Percentiles rank a stretch among this genome's conserved stretches.
These are phyloP conservation scores for Agrocybe praecox DNA, from an alignment of 768 basidiomycete species.

Conservation along the genomic window DNA sequence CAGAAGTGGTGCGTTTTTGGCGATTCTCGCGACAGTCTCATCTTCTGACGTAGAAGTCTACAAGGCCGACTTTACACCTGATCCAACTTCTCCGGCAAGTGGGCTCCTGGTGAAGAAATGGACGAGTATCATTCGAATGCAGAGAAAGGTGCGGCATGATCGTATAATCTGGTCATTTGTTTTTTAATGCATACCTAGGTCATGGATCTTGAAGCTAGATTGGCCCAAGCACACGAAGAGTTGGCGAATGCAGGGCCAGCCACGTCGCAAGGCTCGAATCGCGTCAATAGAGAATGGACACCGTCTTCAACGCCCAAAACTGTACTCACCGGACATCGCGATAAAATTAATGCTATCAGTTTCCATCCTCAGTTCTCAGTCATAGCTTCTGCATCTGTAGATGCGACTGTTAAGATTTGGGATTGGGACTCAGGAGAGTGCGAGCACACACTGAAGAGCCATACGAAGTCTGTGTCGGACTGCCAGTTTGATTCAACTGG, in stretches of 20 bases:
- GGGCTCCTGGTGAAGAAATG: constrained; percentile 97
- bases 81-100: constrained; percentile 84
- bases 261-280: constrained; percentile 52
- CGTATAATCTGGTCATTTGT: constrained; percentile 2
- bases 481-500: constrained; percentile 90
- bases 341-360: constrained; percentile 74
- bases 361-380: constrained; percentile 88
- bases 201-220: constrained; percentile 90
- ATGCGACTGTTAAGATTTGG: constrained; percentile 91
- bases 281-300: constrained; percentile 77
- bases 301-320: constrained; percentile 85
- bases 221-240: constrained; percentile 78
- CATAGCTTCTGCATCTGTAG: constrained; percentile 85
- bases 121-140: constrained; percentile 93
- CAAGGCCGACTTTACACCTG: constrained; percentile 68
- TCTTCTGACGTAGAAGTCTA: constrained; percentile 30
- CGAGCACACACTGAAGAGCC: constrained; percentile 89
- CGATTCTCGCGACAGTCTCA: constrained; percentile 39
- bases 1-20: constrained; percentile 23
- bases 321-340: constrained; percentile 74
- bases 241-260: constrained; percentile 46
- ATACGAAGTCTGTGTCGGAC: constrained; percentile 87
- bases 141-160: constrained; percentile 77
- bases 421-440: constrained; percentile 97
- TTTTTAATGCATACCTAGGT: constrained; percentile 53